Evolutionary conservation across 2,329 filamentous ascomycete species (phyloP), one percentile per base, ranked within the genome.

Genomic region (Ophiocordyceps sinensis): DNA sequence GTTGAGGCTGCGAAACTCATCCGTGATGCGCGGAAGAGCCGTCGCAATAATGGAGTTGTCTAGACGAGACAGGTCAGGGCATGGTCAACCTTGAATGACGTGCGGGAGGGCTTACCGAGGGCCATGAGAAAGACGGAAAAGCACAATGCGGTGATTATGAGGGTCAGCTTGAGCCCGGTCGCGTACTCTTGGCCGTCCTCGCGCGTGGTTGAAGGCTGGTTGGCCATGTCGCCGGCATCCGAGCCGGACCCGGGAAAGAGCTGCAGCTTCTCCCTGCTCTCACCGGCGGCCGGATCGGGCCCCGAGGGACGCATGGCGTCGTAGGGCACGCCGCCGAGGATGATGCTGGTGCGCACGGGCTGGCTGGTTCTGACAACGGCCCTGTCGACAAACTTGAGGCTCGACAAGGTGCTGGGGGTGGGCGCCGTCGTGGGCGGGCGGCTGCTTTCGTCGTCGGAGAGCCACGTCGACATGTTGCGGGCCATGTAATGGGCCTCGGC

Each of bases 41-140:
- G 64, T 66, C 9, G 64, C 61, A 38, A 67, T 63, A 43, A 67
- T 65, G 15, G 21, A 35, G 32, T 35, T 35, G n/a, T 35, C 32
- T 35, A 17, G 10, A 4, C 9, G 5, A n/a, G 23, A 10, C 3
- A 1, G 23, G 28, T 21, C 42, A 62, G 66, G 45, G 70, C 68
- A 41, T 70, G 67, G 46, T 63, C 61, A 31, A 66, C 60, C 37
- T 67, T 67, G 70, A 46, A 73, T 73, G 50, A 68, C 65, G 17
- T 67, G 67, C 14, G 72, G 60, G 1, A 69, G 69, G 69, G 69
- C 56, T 70, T 66, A 45, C 71, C 67, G 13, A 71, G 59, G 4
- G 68, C 67, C 35, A 71, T 65, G 32, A 71, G 60, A 50, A 71
- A 70, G 43, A 70, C 57, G 43, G 63, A 55, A 12, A 71, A 53